Evolutionary conservation across 208 protist genomes (phyloP).

Genomic region (Sergeia podlipaevii): DNA sequence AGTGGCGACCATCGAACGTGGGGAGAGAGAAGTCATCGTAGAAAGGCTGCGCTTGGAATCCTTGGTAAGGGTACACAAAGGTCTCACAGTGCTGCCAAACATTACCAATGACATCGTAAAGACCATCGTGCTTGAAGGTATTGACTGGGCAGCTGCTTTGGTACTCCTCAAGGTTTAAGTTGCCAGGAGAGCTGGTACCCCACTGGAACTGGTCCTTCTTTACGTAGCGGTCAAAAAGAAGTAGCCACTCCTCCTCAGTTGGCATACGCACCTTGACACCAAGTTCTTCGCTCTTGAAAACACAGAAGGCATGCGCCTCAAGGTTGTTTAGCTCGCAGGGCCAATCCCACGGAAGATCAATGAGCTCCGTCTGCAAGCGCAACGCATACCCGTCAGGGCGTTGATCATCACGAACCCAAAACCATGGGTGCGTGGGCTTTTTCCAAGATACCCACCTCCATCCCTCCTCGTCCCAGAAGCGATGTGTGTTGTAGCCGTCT

Average conservation of each 20-base stretch:
- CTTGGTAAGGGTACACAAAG: slow-evolving; percentile 84
- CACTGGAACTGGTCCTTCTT: slow-evolving; percentile 75
- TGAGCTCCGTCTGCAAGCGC: slow-evolving; percentile 88
- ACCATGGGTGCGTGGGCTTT: slow-evolving; percentile 89
- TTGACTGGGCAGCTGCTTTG: slow-evolving; percentile 82
- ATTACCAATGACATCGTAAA: slow-evolving; percentile 95
- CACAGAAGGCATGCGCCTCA: slow-evolving; percentile 94
- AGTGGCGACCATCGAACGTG: slow-evolving; percentile 94
- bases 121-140: slow-evolving; percentile 71
- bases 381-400: slow-evolving; percentile 78
- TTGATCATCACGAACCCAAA: slow-evolving; percentile 88
- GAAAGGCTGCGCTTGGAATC: slow-evolving; percentile 91
- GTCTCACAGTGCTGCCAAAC: slow-evolving; percentile 95
- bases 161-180: slow-evolving; percentile 87
- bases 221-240: slow-evolving; percentile 81
- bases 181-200: slow-evolving; percentile 63
- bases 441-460: slow-evolving; percentile 94
- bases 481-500: slow-evolving; percentile 86
- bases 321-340: slow-evolving; percentile 95
- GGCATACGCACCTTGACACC: slow-evolving; percentile 83
- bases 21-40: slow-evolving; percentile 97
- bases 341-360: slow-evolving; percentile 95
- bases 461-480: slow-evolving; percentile 96
- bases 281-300: slow-evolving; percentile 85
- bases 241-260: slow-evolving; percentile 89